Evolutionary conservation across 805 yeast genomes (phyloP).

Genomic region (Nakazawaea populi): DNA sequence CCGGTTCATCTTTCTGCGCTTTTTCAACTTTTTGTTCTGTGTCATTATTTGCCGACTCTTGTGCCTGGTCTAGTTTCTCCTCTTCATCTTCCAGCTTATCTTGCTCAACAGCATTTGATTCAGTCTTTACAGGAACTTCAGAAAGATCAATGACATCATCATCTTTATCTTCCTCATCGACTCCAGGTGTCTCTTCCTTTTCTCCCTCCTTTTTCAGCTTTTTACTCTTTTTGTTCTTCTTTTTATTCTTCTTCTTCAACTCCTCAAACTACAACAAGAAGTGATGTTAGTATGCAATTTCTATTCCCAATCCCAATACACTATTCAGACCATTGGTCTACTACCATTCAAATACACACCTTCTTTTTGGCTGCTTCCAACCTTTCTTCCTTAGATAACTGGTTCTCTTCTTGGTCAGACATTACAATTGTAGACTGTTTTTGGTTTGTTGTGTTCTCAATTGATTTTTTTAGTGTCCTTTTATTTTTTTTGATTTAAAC

Average conservation of each 20-base stretch:
- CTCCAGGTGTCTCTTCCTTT: constrained; percentile 13
- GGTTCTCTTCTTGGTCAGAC: constrained; percentile 10
- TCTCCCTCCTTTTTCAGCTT: constrained; percentile 17
- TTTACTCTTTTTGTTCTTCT: constrained; percentile 18
- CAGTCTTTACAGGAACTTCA: background rate
- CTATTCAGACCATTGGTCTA: background rate
- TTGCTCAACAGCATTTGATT: background rate
- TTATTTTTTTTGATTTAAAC: background rate
- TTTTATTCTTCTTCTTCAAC: constrained; percentile 15
- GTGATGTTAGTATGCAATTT: constrained; percentile 2
- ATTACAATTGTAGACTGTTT: background rate
- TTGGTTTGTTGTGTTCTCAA: background rate
- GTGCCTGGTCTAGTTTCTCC: constrained; percentile 19
- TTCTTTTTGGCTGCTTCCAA: constrained; percentile 30
- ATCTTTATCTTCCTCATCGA: constrained; percentile 20
- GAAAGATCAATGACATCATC: constrained; percentile 1
- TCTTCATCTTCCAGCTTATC: constrained; percentile 14
- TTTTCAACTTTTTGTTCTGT: background rate
- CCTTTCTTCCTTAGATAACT: constrained; percentile 26
- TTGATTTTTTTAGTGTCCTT: background rate
- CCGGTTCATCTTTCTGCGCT: background rate
- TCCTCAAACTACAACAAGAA: constrained; percentile 14
- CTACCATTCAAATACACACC: constrained; percentile 1
- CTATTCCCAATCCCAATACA: background rate
- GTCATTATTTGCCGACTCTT: no score